Percentiles rank a stretch among this genome's conserved stretches.
Evolutionary conservation across 768 basidiomycete species (phyloP).

Genomic region (Neoboletus brunneissimus): DNA sequence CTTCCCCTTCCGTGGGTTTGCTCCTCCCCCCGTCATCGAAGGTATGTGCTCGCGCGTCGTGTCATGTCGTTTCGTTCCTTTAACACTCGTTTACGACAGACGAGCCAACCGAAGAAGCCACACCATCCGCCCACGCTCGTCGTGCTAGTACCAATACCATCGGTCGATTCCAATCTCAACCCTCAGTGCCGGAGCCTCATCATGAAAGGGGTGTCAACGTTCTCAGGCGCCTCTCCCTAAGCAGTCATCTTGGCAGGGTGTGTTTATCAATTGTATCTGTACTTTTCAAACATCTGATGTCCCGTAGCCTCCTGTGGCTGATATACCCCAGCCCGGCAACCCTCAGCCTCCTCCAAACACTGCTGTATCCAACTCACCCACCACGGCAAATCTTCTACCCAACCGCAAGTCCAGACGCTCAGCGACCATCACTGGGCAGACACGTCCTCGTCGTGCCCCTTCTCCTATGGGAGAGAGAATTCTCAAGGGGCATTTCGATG

Average conservation of each 20-base stretch:
- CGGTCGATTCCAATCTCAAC: conserved; percentile 50
- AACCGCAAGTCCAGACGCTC: conserved; percentile 48
- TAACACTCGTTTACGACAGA: conserved; percentile 24
- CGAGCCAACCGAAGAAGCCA: conserved; percentile 42
- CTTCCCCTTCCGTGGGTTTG: conserved; percentile 58
- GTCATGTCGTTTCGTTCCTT: background rate
- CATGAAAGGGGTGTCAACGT: conserved; percentile 69
- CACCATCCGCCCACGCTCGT: conserved; percentile 49
- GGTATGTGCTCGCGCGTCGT: conserved; percentile 39
- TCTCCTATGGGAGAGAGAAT: conserved; percentile 92
- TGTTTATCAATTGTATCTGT: conserved; percentile 19
- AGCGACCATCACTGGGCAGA: conserved; percentile 50
- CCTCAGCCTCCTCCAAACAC: conserved; percentile 53
- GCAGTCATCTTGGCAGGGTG: conserved; percentile 58
- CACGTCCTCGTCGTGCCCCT: conserved; percentile 62
- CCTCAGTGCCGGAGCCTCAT: conserved; percentile 44
- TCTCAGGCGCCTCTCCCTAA: conserved; percentile 72
- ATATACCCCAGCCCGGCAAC: conserved; percentile 26
- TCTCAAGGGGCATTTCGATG: conserved; percentile 87
- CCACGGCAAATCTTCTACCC: conserved; percentile 18
- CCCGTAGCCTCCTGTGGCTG: conserved; percentile 8
- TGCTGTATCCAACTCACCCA: conserved; percentile 36
- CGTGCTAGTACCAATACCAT: conserved; percentile 61
- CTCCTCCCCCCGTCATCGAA: conserved; percentile 57
- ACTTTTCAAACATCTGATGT: background rate